phyloP scores from a whole-genome alignment of 73 alveolate genomes.

The Paramecium caudatum region DNA sequence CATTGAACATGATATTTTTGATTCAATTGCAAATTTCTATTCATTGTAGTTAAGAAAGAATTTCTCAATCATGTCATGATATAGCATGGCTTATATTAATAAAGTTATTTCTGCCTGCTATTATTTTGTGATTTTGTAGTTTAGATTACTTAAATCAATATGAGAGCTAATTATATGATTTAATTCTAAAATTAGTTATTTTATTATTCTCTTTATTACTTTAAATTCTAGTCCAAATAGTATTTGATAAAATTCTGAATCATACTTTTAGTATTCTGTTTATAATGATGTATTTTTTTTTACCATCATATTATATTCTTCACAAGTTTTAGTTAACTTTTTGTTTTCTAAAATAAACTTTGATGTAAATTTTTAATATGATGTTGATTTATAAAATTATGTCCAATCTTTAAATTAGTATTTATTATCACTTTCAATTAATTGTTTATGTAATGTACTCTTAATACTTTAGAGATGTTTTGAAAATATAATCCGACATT shows the following conservation, averaged over 20 bases:
- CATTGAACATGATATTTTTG: not conserved
- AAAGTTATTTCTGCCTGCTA: not conserved
- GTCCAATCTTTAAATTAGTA: constrained; percentile 15
- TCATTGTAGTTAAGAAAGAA: not conserved
- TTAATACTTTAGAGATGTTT: not conserved
- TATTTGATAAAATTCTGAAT: constrained; percentile 1
- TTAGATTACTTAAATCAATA: not conserved
- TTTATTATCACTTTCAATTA: constrained; percentile 12
- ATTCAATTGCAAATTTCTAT: not conserved
- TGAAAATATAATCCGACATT: constrained; percentile 6
- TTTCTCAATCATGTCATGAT: not conserved
- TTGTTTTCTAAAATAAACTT: not conserved
- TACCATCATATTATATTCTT: not conserved
- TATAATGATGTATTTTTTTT: not conserved
- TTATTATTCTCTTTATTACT: not conserved
- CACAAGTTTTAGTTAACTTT: not conserved
- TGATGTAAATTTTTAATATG: not conserved
- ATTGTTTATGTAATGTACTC: not conserved
- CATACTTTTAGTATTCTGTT: constrained; percentile 11
- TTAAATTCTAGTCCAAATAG: constrained; percentile 3
- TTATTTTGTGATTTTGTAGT: not conserved
- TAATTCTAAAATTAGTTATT: not conserved
- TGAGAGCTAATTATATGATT: not conserved
- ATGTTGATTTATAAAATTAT: not conserved
- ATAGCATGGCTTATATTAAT: not conserved